These are phyloP conservation scores for Fusarium marasasianum DNA, from an alignment of 2,329 filamentous ascomycete species.

Conservation along the genomic window DNA sequence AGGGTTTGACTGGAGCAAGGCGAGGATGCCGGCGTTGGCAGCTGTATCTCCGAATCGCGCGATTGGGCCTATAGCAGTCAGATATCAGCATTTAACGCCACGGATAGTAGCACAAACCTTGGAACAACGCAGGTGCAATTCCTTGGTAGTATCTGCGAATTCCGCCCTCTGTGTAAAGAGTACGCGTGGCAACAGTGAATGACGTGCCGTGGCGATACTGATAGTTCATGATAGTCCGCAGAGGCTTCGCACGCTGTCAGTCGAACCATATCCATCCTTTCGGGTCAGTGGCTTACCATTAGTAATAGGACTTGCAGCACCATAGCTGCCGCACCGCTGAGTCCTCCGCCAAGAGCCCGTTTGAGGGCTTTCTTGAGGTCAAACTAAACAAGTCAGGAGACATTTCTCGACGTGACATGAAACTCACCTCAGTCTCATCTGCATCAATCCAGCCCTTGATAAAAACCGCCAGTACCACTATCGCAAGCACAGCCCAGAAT, in stretches of 20 bases:
- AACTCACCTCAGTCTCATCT: slow-evolving; percentile 21
- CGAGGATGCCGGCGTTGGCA: slow-evolving; percentile 60
- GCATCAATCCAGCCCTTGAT: slow-evolving; percentile 19
- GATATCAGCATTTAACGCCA: accelerated
- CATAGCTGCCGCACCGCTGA: slow-evolving; percentile 60
- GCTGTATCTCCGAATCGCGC: slow-evolving; percentile 60
- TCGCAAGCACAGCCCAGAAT: slow-evolving; percentile 3
- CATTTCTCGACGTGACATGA: accelerated
- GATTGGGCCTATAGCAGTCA: slow-evolving; percentile 49
- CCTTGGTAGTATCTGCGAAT: slow-evolving; percentile 57
- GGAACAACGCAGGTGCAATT: slow-evolving; percentile 55
- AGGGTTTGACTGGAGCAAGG: slow-evolving; percentile 56
- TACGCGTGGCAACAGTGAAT: slow-evolving; percentile 52
- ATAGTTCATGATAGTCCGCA: slow-evolving; percentile 62
- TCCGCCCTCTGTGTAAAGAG: slow-evolving; percentile 54
- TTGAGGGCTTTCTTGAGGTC: slow-evolving; percentile 56
- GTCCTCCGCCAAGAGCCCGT: slow-evolving; percentile 55
- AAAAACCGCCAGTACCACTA: neutral
- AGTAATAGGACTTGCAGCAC: slow-evolving; percentile 57
- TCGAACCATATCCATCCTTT: accelerated
- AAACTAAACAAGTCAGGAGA: slow-evolving; percentile 45
- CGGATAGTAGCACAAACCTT: slow-evolving; percentile 44
- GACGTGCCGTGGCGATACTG: slow-evolving; percentile 58
- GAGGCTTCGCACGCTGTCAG: slow-evolving; percentile 45
- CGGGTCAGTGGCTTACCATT: slow-evolving; percentile 48